Evolutionary conservation across 2,329 filamentous ascomycete genomes (phyloP).

Genomic region (Xylaria multiplex): DNA sequence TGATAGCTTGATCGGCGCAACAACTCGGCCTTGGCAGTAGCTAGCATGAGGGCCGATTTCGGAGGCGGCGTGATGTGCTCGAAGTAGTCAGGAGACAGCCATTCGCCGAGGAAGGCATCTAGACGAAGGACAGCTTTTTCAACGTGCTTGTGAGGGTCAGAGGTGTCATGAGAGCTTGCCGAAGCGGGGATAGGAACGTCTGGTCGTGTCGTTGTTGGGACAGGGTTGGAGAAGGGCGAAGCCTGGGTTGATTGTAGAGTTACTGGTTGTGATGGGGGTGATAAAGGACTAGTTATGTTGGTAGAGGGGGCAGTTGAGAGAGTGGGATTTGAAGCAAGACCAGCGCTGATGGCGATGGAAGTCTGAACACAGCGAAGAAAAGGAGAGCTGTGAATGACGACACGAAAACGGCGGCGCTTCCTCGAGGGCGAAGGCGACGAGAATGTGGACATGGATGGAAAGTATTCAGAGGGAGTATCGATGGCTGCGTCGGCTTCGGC

Average conservation of each 20-base stretch:
- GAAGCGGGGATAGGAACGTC: constrained; percentile 35
- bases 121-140: constrained; percentile 76
- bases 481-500: constrained; percentile 47
- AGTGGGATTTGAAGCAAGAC: constrained; percentile 73
- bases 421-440: constrained; percentile 43
- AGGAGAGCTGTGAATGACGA: constrained; percentile 92
- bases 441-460: neutral
- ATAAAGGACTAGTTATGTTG: constrained; percentile 43
- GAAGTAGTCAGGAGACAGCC: constrained; percentile 93
- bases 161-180: constrained; percentile 42
- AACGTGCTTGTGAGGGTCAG: constrained; percentile 43
- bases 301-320: constrained; percentile 40
- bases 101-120: constrained; percentile 94
- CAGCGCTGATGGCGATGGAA: constrained; percentile 85
- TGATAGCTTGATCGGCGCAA: constrained; percentile 78
- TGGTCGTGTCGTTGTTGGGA: constrained; percentile 37
- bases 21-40: constrained; percentile 86
- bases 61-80: constrained; percentile 92
- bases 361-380: constrained; percentile 94
- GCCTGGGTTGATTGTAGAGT: constrained; percentile 39
- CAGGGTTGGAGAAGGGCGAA: constrained; percentile 37
- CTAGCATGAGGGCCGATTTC: constrained; percentile 85
- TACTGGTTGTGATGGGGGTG: constrained; percentile 33
- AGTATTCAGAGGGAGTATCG: constrained; percentile 47
- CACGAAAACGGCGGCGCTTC: constrained; percentile 73